Evolutionary conservation across 139 green algal species (phyloP).

Genomic region (Volvox africanus): DNA sequence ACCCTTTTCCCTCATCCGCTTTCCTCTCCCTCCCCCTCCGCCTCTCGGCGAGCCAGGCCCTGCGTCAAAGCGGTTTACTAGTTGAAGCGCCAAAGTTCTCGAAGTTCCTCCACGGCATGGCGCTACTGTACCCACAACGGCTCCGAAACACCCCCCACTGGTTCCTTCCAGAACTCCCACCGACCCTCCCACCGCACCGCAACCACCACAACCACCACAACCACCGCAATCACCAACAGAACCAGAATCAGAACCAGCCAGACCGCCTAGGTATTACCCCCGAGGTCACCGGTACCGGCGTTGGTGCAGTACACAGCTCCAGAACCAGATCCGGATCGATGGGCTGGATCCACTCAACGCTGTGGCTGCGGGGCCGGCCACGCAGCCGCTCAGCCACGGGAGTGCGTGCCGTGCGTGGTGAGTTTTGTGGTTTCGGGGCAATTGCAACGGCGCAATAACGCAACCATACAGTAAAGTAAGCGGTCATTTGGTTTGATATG

Average conservation of each 20-base stretch:
- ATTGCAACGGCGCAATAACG: neutral
- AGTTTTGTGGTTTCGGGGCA: neutral
- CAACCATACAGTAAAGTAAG: no score
- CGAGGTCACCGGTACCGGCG: no score
- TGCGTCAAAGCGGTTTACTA: conserved; percentile 67
- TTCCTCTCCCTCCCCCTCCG: neutral
- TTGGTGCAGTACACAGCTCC: neutral
- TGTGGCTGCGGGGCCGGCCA: conserved; percentile 13
- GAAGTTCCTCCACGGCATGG: conserved; percentile 85
- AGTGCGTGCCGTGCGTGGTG: neutral
- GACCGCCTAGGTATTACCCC: neutral
- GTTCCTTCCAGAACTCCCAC: conserved; percentile 71
- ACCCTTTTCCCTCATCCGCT: neutral
- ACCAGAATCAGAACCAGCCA: neutral
- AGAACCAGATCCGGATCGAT: neutral
- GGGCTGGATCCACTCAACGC: conserved; percentile 6
- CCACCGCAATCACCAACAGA: neutral
- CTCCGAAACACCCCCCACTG: conserved; percentile 80
- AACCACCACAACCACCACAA: neutral
- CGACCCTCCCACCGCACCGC: no score
- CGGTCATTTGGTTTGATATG: no score
- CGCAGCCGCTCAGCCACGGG: no score
- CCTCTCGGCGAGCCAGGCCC: conserved; percentile 51
- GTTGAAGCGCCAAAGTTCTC: conserved; percentile 86
- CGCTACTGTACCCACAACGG: conserved; percentile 52